Evolutionary conservation across 2,329 filamentous ascomycete species (phyloP).

Genomic region (Fusarium sororula): DNA sequence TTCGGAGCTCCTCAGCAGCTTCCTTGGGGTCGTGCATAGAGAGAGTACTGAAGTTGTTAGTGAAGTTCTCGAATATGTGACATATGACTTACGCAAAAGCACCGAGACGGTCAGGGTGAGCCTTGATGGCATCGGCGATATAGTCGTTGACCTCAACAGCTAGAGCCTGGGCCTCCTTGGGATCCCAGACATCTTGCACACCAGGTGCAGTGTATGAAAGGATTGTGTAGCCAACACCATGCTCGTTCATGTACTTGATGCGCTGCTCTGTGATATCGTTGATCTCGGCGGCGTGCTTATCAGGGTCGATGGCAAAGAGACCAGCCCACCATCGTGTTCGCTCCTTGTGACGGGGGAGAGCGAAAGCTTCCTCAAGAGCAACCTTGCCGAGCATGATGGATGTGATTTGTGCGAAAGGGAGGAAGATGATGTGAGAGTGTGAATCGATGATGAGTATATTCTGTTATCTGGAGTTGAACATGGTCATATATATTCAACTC

Average conservation of each 20-base stretch:
- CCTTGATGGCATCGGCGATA: constrained; percentile 50
- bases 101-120: constrained; percentile 53
- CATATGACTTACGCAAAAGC: constrained; percentile 53
- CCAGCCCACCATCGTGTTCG: constrained; percentile 69
- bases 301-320: constrained; percentile 66
- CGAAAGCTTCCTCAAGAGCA: constrained; percentile 70
- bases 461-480: background rate
- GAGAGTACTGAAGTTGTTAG: constrained; percentile 46
- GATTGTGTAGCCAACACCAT: constrained; percentile 59
- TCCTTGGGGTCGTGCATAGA: constrained; percentile 64
- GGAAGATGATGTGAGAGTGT: background rate
- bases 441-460: background rate
- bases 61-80: fast-evolving
- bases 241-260: constrained; percentile 55
- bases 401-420: background rate
- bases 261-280: constrained; percentile 53
- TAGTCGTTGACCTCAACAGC: constrained; percentile 56
- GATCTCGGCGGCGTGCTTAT: constrained; percentile 66
- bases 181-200: constrained; percentile 56
- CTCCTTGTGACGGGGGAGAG: constrained; percentile 65
- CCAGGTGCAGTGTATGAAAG: constrained; percentile 60
- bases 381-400: constrained; percentile 66
- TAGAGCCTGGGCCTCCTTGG: constrained; percentile 51
- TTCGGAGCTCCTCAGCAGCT: constrained; percentile 59
- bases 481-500: constrained; percentile 2